These are phyloP conservation scores for Pichia sp. DNA, from an alignment of 1,139 yeast species.

Conservation along the genomic window DNA sequence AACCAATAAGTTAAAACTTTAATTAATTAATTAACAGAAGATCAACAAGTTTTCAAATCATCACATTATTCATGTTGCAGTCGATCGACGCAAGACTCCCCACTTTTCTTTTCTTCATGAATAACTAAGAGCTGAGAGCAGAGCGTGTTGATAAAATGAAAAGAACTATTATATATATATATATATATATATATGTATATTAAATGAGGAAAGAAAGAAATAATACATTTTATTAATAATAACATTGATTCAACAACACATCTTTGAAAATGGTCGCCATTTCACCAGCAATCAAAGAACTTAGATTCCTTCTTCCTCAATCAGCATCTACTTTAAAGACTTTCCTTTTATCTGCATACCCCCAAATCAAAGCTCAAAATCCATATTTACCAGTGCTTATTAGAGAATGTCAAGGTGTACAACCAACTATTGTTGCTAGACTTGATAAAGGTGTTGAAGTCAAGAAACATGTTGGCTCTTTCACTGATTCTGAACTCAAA, in stretches of 20 bases:
- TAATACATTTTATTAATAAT: no score
- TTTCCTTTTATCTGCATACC: slow-evolving; percentile 57
- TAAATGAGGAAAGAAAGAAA: no score
- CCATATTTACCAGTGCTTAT: slow-evolving; percentile 63
- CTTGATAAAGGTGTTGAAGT: slow-evolving; percentile 36
- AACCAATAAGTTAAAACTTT: no score
- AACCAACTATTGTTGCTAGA: slow-evolving; percentile 70
- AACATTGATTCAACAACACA: background rate
- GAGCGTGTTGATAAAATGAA: no score
- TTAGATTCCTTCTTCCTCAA: slow-evolving; percentile 75
- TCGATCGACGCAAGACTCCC: slow-evolving; percentile 8
- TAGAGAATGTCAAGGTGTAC: slow-evolving; percentile 68
- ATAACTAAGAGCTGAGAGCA: no score
- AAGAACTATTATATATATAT: no score
- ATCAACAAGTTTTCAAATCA: no score
- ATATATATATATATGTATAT: no score
- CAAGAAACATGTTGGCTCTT: slow-evolving; percentile 25
- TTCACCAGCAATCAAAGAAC: slow-evolving; percentile 54
- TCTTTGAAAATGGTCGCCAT: slow-evolving; percentile 12
- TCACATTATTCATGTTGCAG: slow-evolving; percentile 2
- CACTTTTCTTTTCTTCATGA: no score
- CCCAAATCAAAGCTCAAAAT: slow-evolving; percentile 48
- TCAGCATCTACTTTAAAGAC: slow-evolving; percentile 50
- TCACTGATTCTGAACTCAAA: slow-evolving; percentile 26
- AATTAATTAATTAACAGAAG: no score